phyloP scores from a whole-genome alignment of 176 grass and related monocot genomes.

The Bromus sterilis region DNA sequence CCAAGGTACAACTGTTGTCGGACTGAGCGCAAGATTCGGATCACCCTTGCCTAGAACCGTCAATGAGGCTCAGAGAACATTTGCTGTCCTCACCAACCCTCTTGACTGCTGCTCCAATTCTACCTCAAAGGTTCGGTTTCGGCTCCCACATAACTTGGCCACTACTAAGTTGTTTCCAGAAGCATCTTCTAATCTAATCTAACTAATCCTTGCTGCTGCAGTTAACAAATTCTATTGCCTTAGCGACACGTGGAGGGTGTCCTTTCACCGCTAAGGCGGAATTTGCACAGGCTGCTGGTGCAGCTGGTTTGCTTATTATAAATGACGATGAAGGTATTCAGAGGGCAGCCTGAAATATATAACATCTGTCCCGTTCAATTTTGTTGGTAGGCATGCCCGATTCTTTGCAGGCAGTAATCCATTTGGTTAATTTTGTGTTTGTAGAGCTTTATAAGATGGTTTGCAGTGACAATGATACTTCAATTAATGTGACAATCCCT shows the following conservation, averaged over 20 bases:
- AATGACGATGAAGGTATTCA: constrained; percentile 88
- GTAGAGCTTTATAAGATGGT: constrained; percentile 99
- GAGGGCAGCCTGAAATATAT: neutral
- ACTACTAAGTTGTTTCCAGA: neutral
- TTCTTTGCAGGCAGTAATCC: constrained; percentile 19
- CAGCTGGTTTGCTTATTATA: constrained; percentile 73
- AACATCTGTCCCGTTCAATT: constrained; percentile 7
- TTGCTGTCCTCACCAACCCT: constrained; percentile 59
- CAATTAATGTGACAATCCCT: constrained; percentile 78
- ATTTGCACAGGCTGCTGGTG: constrained; percentile 64
- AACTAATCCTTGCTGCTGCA: constrained; percentile 26
- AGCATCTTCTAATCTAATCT: neutral
- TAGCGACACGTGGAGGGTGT: constrained; percentile 80
- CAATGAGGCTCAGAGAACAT: constrained; percentile 47
- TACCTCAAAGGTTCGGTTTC: constrained; percentile 52
- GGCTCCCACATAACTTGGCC: neutral
- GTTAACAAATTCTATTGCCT: constrained; percentile 64
- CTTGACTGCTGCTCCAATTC: constrained; percentile 71
- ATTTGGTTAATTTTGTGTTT: neutral
- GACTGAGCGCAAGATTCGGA: constrained; percentile 85
- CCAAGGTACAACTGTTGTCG: constrained; percentile 48
- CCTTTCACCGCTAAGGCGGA: constrained; percentile 88
- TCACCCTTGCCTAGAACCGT: constrained; percentile 39
- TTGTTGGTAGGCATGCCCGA: neutral
- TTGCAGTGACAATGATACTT: constrained; percentile 86